Evolutionary conservation across 805 yeast species (phyloP), one percentile per base, ranked within the genome.

Genomic region (Priceomyces carsonii): DNA sequence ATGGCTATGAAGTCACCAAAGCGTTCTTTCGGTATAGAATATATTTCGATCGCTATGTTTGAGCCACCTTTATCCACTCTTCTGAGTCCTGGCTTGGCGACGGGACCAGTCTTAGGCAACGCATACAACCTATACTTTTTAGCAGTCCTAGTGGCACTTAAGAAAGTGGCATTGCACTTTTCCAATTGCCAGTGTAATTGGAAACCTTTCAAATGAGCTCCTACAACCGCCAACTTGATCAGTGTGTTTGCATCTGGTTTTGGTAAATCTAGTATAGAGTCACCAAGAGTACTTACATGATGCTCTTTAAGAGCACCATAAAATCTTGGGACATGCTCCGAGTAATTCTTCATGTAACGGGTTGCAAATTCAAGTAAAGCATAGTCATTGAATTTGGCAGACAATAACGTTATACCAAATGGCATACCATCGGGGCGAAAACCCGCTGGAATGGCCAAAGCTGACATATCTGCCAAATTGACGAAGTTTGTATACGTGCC

Each of bases 401-500:
- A 88, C 40, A 91, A 70, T 33, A 91, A 70, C 5, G 98, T 91
- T 40, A 91, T 77, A 61, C 98, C 98, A 44, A 79, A 82, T 6
- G 98, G 96, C 47, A 91, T 62, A 3, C 95, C 95, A 59, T 91
- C 97, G 1, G 74, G 49, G 37, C 73, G 61, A 75, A 88, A 91
- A 2, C 95, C 96, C 16, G 82, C 85, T 17, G 99, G 98, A 36
- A 91, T 73, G 0, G 98, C 88, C 50, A 91, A 69, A 1, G 96
- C 98, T 23, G 95, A 82, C 69, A 90, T 63, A 55, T 91, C 98
- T 3, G 96, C 95, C 57, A 91, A 74, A 59, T 93, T 91, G 50
- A 87, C 96, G 59, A 93, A 93, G 65, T 91, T 91, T 19, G 98
- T 91, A 82, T 95, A 91, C n/a, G 96, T 89, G 20, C 99, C 99